Percentiles rank a stretch among this genome's conserved stretches.
Conservation (phyloP, 495 filamentous ascomycete genomes). For the Hypomontagnella monticulosa region DNA sequence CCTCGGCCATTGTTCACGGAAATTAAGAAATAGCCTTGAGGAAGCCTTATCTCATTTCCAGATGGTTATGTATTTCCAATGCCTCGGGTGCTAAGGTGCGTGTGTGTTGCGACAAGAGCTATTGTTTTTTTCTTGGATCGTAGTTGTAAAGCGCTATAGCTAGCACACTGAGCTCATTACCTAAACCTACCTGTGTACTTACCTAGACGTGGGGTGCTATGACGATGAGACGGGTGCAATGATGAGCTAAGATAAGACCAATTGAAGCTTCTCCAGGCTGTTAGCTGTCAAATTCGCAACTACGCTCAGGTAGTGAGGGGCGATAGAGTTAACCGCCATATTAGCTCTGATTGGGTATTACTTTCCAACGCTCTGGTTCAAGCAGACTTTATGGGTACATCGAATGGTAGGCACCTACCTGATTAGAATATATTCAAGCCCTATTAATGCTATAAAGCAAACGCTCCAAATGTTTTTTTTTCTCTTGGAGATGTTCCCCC, state of each 20-base stretch:
- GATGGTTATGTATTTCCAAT: conserved; percentile 1
- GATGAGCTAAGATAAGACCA: conserved; percentile 11
- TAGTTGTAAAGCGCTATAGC: not conserved
- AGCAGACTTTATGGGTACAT: conserved; percentile 7
- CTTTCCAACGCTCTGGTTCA: conserved; percentile 32
- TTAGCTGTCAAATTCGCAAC: conserved; percentile 6
- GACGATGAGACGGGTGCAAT: conserved; percentile 1
- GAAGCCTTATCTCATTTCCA: not conserved
- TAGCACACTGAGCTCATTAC: not conserved
- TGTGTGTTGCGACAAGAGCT: not conserved
- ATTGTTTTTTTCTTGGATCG: conserved; percentile 31
- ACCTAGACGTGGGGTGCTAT: conserved; percentile 13
- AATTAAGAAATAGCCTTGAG: conserved; percentile 1
- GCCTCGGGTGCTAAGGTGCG: not conserved
- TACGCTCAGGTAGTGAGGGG: conserved; percentile 6
- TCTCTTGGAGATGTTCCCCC: not conserved
- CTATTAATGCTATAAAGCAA: conserved; percentile 19
- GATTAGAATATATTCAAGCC: conserved; percentile 27
- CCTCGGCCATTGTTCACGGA: conserved; percentile 47
- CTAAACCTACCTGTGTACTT: no score
- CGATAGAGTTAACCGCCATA: conserved; percentile 22
- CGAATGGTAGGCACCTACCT: conserved; percentile 22
- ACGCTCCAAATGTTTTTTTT: conserved; percentile 1
- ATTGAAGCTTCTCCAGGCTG: not conserved
- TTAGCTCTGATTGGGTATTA: conserved; percentile 27